Evolutionary conservation across 768 basidiomycete genomes (phyloP), one percentile per base, ranked within the genome.

Genomic region (Sporobolomyces phaffii): DNA sequence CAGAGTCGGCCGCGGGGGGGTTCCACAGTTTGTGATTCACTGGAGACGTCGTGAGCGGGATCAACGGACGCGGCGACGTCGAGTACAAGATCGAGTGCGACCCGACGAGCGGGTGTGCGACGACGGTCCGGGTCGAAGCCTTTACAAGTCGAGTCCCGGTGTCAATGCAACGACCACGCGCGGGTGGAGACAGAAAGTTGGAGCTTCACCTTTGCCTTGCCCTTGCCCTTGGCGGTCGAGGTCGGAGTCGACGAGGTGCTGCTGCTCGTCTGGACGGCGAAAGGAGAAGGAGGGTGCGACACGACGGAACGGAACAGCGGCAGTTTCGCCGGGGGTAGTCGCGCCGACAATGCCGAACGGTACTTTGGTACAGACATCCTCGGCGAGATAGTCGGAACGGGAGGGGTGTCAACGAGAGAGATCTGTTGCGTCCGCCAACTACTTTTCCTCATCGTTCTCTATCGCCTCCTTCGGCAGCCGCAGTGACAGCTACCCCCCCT

Each of bases 11-110:
- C 24, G 67, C 60, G 28, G 71, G 71, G 4, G 71, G 71, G 64
- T 72, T 72, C 71, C 71, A 72, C 33, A 72, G 61, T 36, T 41
- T 44, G 64, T 72, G 71, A 43, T 72, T 72, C 8, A 43, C 24
- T 1, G 71, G 71, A 1, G 71, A 69, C 28, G 45, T 34, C 34
- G 71, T 69, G 40, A 72, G 57, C 3, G 71, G 71, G 48, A 72
- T 69, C 5, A 65, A 29, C 3, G 71, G 64, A 22, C 67, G 66
- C 0, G 71, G 71, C 3, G 66, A 47, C 51, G 67, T 60, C 17
- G 71, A 49, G 64, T 62, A 72, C 28, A 69, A 26, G 61, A 72
- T 24, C 6, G 52, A 33, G 41, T 62, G 54, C 3, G 71, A 49
- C 34, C 71, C 71, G 29, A 65, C 22, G 50, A 56, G 65, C 1